Evolutionary conservation across 208 protist genomes (phyloP), one percentile per base, ranked within the genome.

Genomic region (Wallacemonas sp.): DNA sequence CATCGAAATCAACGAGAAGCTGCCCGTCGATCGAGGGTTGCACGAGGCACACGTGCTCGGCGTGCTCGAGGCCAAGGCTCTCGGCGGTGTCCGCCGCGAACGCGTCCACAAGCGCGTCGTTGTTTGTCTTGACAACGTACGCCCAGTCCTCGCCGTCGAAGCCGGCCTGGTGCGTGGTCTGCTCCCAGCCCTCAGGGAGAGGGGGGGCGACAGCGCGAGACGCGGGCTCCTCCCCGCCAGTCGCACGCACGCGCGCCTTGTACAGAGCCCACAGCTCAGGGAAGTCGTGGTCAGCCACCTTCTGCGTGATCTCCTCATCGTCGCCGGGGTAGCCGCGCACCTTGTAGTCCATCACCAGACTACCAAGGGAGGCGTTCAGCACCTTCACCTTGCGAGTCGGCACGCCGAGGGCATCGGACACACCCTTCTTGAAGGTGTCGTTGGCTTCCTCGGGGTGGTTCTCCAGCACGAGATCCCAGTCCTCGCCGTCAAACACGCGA

Each of bases 101-200:
- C 17, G 61, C 72, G 17, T 62, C 34, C 39, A 75, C 29, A 24
- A 90, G 55, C 60, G 75, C 74, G 6, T 54, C 39, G 53, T 71
- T 45, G 44, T 64, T 78, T 44, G 50, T 63, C 42, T 74, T 38
- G 62, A 90, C 26, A 27, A 89, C 81, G 55, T 83, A 73, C 5
- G 42, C 65, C 83, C 87, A 93, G 71, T 79, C 78, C 26, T 87
- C 83, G 57, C 87, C 87, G 26, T 81, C 71, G 52, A 85, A 85
- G 44, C 59, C 74, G 19, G 68, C 54, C 27, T 71, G 52, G 71
- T 81, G 71, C 21, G 12, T 21, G 15, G 73, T 79, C 38, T 39
- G 27, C 42, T 4, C 38, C n/a, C n/a, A 63, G 52, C 39, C 26
- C n/a, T 30, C 52, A n/a, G 45, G 38, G 15, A 50, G 52, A 19